Conservation (phyloP, 306 rosid genomes). For the Echinosophora koreensis region DNA sequence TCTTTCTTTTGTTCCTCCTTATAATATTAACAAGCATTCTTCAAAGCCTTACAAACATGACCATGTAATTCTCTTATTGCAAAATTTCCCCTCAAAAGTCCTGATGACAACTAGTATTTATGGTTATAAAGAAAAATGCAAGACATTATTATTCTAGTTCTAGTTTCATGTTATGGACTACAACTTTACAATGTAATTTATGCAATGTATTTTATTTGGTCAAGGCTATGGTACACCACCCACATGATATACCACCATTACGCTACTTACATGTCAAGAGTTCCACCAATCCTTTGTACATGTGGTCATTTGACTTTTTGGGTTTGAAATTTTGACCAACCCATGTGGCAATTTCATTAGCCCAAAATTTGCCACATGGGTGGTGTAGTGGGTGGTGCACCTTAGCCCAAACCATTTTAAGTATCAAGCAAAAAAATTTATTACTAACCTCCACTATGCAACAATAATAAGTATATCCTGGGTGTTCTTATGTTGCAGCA, state of each 20-base stretch:
- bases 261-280: too few species aligned
- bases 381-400: too few species aligned
- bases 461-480: conserved; percentile 28
- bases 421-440: conserved; percentile 3
- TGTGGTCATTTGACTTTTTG: too few species aligned
- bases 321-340: too few species aligned
- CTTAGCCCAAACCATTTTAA: neutral
- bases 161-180: neutral
- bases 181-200: conserved; percentile 5
- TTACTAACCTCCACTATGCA: neutral
- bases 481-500: conserved; percentile 56
- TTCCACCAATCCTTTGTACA: too few species aligned
- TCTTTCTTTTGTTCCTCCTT: neutral
- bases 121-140: neutral
- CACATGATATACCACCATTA: too few species aligned
- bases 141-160: neutral
- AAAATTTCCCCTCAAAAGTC: neutral
- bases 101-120: neutral
- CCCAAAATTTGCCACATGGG: too few species aligned
- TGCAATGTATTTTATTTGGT: too few species aligned
- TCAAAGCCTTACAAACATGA: conserved; percentile 1
- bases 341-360: too few species aligned
- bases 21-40: conserved; percentile 27
- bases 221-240: neutral
- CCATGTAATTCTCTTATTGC: conserved; percentile 24